phyloP scores from a whole-genome alignment of 495 filamentous ascomycete genomes.

The Amphirosellinia nigrospora region DNA sequence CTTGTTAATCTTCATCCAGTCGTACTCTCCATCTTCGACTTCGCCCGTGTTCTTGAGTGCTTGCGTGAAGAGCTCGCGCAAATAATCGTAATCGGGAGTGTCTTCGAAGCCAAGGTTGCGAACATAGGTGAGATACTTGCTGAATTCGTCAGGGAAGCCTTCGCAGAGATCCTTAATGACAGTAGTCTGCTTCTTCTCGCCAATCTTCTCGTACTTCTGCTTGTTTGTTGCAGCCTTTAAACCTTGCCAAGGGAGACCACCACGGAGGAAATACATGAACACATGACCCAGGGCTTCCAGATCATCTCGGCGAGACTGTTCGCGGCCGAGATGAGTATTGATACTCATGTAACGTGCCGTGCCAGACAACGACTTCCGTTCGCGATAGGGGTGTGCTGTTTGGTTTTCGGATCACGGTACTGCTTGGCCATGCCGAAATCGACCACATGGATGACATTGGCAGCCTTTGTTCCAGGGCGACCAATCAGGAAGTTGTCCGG shows the following conservation, averaged over 20 bases:
- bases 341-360: conserved; percentile 99
- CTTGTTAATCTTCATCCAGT: conserved; percentile 99
- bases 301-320: conserved; percentile 96
- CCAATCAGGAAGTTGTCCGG: conserved; percentile 99
- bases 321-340: conserved; percentile 96
- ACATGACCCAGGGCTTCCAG: conserved; percentile 96
- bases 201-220: conserved; percentile 99
- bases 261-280: conserved; percentile 98
- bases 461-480: conserved; percentile 86
- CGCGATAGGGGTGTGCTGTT: conserved; percentile 99
- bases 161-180: conserved; percentile 96
- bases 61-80: conserved; percentile 94
- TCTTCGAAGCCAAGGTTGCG: conserved; percentile 98
- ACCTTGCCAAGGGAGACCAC: conserved; percentile 97
- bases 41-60: conserved; percentile 94
- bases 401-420: conserved; percentile 98
- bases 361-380: conserved; percentile 95
- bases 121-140: conserved; percentile 95
- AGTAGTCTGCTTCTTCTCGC: conserved; percentile 99
- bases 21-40: conserved; percentile 98
- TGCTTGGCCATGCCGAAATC: conserved; percentile 99
- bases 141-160: conserved; percentile 96
- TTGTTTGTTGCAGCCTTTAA: conserved; percentile 99
- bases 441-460: conserved; percentile 98
- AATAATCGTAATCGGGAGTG: conserved; percentile 97